Percentiles rank a stretch among this genome's conserved stretches.
Evolutionary conservation across 2,329 filamentous ascomycete genomes (phyloP).

Genomic region (Coniochaeta prunicola): DNA sequence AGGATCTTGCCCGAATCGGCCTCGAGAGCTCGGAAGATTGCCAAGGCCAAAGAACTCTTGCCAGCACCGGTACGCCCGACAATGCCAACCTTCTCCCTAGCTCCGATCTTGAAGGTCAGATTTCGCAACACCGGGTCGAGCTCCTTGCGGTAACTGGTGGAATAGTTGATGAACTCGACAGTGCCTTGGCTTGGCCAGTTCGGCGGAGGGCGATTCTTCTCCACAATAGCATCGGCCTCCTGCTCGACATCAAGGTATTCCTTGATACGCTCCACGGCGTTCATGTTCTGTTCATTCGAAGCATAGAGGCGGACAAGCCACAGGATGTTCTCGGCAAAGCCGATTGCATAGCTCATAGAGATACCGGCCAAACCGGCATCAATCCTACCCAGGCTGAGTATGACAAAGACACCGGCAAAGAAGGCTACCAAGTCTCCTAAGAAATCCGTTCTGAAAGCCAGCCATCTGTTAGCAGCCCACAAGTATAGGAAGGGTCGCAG

Average conservation of each 20-base stretch:
- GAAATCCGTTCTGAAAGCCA: slow-evolving; percentile 84
- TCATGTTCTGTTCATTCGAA: slow-evolving; percentile 98
- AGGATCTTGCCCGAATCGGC: slow-evolving; percentile 84
- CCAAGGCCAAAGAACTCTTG: slow-evolving; percentile 90
- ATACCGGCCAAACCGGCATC: slow-evolving; percentile 90
- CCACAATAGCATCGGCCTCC: slow-evolving; percentile 72
- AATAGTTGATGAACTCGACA: slow-evolving; percentile 84
- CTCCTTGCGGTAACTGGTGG: slow-evolving; percentile 80
- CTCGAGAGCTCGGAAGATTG: slow-evolving; percentile 88
- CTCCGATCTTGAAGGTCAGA: slow-evolving; percentile 77
- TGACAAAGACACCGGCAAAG: slow-evolving; percentile 86
- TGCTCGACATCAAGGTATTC: slow-evolving; percentile 96
- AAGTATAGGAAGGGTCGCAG: slow-evolving; percentile 91
- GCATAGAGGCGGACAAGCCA: slow-evolving; percentile 95
- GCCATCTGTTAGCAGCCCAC: slow-evolving; percentile 96
- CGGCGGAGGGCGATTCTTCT: slow-evolving; percentile 66
- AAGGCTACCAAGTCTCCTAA: slow-evolving; percentile 89
- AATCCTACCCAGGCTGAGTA: slow-evolving; percentile 72
- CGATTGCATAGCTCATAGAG: slow-evolving; percentile 90
- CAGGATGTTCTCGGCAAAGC: slow-evolving; percentile 92
- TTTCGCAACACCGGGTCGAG: slow-evolving; percentile 79
- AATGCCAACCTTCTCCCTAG: slow-evolving; percentile 89
- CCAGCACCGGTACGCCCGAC: slow-evolving; percentile 93
- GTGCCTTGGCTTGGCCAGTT: slow-evolving; percentile 83
- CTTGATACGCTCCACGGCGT: slow-evolving; percentile 94